Conservation (phyloP, 2,329 filamentous ascomycete genomes). For the Botryotinia convoluta region DNA sequence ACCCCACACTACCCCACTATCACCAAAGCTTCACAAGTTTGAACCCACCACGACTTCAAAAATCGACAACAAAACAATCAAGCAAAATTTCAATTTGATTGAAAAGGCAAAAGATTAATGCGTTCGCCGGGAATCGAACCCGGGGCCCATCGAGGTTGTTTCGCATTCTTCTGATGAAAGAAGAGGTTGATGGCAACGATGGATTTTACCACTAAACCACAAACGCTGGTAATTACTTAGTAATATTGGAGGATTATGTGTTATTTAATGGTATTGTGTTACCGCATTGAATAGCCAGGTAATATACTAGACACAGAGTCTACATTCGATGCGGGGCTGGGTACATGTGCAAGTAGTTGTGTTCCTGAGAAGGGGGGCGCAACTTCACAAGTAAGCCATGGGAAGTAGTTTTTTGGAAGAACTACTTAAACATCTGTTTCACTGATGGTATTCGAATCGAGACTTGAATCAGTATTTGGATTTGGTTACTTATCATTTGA, state of each 20-base stretch:
- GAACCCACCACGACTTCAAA: background rate
- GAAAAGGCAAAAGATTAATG: background rate
- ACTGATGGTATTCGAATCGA: background rate
- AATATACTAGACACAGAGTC: no score
- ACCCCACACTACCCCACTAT: background rate
- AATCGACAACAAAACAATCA: background rate
- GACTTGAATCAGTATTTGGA: background rate
- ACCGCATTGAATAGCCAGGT: rapidly evolving
- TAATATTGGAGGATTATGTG: background rate
- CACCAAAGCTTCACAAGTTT: background rate
- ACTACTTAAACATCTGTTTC: no score
- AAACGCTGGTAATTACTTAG: slow-evolving; percentile 17
- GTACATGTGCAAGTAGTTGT: no score
- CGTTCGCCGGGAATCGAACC: background rate
- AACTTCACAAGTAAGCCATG: no score
- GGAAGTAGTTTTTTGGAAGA: no score
- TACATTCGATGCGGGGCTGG: no score
- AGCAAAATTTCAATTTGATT: background rate
- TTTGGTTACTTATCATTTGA: background rate
- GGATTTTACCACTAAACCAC: slow-evolving; percentile 25
- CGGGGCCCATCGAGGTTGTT: slow-evolving; percentile 32
- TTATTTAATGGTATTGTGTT: rapidly evolving
- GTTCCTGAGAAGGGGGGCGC: no score
- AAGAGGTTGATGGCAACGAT: slow-evolving; percentile 11
- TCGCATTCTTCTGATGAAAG: background rate